phyloP scores from a whole-genome alignment of 2,329 filamentous ascomycete species.

The Botrytis galanthina region DNA sequence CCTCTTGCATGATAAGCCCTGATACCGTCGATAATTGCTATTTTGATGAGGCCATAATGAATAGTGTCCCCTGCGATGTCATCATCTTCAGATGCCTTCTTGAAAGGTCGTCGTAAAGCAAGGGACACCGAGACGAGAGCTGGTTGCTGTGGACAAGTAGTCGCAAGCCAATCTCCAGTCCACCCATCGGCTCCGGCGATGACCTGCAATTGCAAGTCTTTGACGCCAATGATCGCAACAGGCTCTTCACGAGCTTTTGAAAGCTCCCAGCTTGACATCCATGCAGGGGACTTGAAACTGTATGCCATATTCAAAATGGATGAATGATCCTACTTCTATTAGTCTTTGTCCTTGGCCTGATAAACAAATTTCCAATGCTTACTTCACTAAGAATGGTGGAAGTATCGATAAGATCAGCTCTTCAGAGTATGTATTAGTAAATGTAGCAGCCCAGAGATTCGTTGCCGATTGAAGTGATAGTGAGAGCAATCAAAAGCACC shows the following conservation, averaged over 20 bases:
- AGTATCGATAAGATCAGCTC: not conserved
- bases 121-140: slow-evolving; percentile 59
- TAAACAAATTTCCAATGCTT: not conserved
- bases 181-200: slow-evolving; percentile 55
- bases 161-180: slow-evolving; percentile 49
- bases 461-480: not conserved
- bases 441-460: not conserved
- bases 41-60: slow-evolving; percentile 71
- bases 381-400: not conserved
- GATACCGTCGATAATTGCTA: slow-evolving; percentile 53
- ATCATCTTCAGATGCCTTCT: slow-evolving; percentile 57
- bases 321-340: not conserved
- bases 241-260: slow-evolving; percentile 1
- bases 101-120: slow-evolving; percentile 55
- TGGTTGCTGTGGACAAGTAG: slow-evolving; percentile 54
- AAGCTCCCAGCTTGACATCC: slow-evolving; percentile 3
- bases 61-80: slow-evolving; percentile 66
- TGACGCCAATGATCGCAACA: slow-evolving; percentile 3
- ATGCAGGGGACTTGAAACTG: rapidly evolving
- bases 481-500: not conserved
- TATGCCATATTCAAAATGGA: not conserved
- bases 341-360: not conserved
- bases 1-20: not conserved
- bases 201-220: not conserved
- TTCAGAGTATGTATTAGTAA: not conserved